These are phyloP conservation scores for Aspergillus flavus DNA, from an alignment of 2,329 filamentous ascomycete species.

Conservation along the genomic window DNA sequence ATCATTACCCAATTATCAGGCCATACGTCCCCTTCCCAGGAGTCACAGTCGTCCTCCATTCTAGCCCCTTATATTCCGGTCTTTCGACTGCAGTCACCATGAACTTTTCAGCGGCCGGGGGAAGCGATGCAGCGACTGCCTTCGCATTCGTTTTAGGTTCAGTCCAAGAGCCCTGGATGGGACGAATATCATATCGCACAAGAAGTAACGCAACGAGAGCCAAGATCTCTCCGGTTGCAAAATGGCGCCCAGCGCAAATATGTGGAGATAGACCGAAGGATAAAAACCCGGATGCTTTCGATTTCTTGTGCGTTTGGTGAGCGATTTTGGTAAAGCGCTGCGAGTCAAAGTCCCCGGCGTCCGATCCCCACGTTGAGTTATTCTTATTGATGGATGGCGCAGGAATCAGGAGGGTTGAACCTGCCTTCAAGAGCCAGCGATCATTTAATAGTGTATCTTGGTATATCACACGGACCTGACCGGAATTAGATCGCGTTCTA, in stretches of 20 bases:
- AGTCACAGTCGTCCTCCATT: too few relatives aligned
- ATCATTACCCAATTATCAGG: too few relatives aligned
- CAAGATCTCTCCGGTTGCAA: conserved; percentile 51
- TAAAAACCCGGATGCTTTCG: conserved; percentile 39
- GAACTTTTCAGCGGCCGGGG: not conserved
- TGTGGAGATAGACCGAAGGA: conserved; percentile 55
- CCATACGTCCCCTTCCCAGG: too few relatives aligned
- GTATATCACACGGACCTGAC: conserved; percentile 33
- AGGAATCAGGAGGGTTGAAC: conserved; percentile 40
- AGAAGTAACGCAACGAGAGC: conserved; percentile 38
- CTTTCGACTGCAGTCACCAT: not conserved
- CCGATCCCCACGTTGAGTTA: conserved; percentile 32
- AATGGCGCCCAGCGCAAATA: conserved; percentile 52
- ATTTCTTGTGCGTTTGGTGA: conserved; percentile 11
- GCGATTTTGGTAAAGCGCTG: conserved; percentile 21
- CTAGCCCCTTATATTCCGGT: too few relatives aligned
- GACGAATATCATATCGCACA: conserved; percentile 37
- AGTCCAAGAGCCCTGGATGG: conserved; percentile 24
- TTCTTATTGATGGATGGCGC: conserved; percentile 31
- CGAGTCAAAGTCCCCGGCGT: conserved; percentile 24
- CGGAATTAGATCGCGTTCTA: conserved; percentile 29
- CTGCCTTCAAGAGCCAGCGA: conserved; percentile 41
- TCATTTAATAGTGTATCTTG: conserved; percentile 39
- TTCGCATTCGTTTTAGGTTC: not conserved
- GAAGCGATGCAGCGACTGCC: not conserved